phyloP scores from a whole-genome alignment of 2,329 filamentous ascomycete species.

The Aspergillus sp. region DNA sequence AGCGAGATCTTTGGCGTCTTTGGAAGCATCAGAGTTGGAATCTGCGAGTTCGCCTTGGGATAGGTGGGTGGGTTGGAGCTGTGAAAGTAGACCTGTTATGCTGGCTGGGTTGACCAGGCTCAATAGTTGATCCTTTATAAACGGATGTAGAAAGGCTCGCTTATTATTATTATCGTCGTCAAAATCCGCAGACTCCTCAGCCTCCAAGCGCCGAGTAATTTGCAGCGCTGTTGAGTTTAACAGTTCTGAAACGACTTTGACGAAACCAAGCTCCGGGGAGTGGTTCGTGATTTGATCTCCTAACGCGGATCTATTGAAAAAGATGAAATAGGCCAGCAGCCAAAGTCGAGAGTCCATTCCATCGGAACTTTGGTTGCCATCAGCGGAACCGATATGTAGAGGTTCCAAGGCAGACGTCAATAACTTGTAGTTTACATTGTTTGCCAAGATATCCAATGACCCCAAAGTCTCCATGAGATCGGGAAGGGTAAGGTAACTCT shows the following conservation, averaged over 20 bases:
- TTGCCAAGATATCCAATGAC: slow-evolving; percentile 44
- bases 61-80: slow-evolving; percentile 32
- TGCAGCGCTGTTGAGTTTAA: slow-evolving; percentile 57
- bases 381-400: slow-evolving; percentile 26
- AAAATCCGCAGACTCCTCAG: slow-evolving; percentile 31
- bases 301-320: slow-evolving; percentile 52
- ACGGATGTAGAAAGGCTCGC: slow-evolving; percentile 43
- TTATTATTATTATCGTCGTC: slow-evolving; percentile 29
- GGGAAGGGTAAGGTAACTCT: slow-evolving; percentile 48
- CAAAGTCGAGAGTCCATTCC: slow-evolving; percentile 50
- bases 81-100: slow-evolving; percentile 63
- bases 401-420: slow-evolving; percentile 40
- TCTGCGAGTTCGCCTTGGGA: slow-evolving; percentile 24
- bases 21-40: slow-evolving; percentile 40
- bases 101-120: slow-evolving; percentile 74
- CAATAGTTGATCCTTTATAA: slow-evolving; percentile 65
- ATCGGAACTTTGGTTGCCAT: slow-evolving; percentile 30
- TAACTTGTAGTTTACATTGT: slow-evolving; percentile 53
- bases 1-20: slow-evolving; percentile 72
- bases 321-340: slow-evolving; percentile 61
- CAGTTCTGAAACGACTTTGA: slow-evolving; percentile 56
- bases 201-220: slow-evolving; percentile 53
- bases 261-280: slow-evolving; percentile 54
- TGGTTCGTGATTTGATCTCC: slow-evolving; percentile 37
- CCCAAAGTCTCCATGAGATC: slow-evolving; percentile 39